Percentiles rank a stretch among this genome's conserved stretches.
Conservation (phyloP, 352 stramenopile species). For the Thraustochytrium striatum region DNA sequence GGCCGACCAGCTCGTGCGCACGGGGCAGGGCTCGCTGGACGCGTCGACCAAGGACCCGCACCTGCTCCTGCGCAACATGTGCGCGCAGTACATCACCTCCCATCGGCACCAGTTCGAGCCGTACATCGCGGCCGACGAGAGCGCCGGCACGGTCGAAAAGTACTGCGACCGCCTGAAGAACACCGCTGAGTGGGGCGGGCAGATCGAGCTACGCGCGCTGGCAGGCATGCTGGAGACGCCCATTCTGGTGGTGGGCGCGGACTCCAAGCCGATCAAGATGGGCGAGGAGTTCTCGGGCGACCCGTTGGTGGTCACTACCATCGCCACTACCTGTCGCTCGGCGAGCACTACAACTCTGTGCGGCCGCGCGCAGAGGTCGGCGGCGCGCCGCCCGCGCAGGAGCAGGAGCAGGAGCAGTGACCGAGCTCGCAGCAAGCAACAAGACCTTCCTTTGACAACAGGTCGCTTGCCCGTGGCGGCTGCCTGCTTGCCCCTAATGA, state of each 20-base stretch:
- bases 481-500: too few relatives aligned
- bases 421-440: too few relatives aligned
- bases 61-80: constrained; percentile 73
- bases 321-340: constrained; percentile 95
- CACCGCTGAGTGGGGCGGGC: constrained; percentile 85
- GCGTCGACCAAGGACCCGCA: constrained; percentile 72
- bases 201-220: constrained; percentile 89
- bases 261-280: constrained; percentile 79
- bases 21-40: constrained; percentile 45
- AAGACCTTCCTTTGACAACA: too few relatives aligned
- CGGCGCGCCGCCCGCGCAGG: too few relatives aligned
- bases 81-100: constrained; percentile 91
- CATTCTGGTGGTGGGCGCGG: constrained; percentile 86
- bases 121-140: constrained; percentile 69
- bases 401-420: too few relatives aligned
- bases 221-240: constrained; percentile 70
- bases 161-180: constrained; percentile 84
- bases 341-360: constrained; percentile 98
- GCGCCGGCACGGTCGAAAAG: constrained; percentile 58
- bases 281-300: constrained; percentile 70
- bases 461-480: too few relatives aligned
- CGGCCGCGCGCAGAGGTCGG: too few relatives aligned
- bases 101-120: constrained; percentile 86
- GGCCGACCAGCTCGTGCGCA: constrained; percentile 89
- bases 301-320: constrained; percentile 89